Base-by-base conservation (phyloP, 768 basidiomycete genomes). In the Coprinopsis marcescibilis region DNA sequence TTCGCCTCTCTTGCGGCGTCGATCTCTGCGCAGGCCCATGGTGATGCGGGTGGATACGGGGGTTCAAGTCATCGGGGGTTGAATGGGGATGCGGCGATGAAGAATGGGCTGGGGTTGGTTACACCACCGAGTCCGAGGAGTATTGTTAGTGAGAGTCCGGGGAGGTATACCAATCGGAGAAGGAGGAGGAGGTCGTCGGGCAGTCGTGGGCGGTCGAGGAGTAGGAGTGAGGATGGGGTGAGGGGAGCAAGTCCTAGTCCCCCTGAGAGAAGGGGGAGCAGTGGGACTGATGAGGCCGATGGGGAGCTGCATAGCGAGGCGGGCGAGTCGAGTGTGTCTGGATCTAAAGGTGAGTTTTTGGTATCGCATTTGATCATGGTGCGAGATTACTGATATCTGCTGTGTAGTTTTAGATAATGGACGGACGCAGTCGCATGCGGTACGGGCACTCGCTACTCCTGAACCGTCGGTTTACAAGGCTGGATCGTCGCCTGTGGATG, bases 91-190 rank as follows among this genome's bases (percentile, higher is more conserved):
- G 60, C 57, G 21, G 39, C 62, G 26, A 65, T 60, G 26, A 63
- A 65, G 50, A 41, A 32, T 5, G 51, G 57, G 17, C 69, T 74
- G 8, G 84, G 83, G 1, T 64, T 87, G 23, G 85, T 83, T 8
- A 85, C 85, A 0, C 86, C 86, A 1, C 85, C 85, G 0, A 86
- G 83, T 60, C 87, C 87, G 10, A 70, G 85, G 13, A 85, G 82
- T 52, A 69, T 83, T 17, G 80, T 78, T 2, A 75, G 80, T 7
- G 85, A 86, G 12, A 23, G 21, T 19, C 20, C 35, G 7, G 65
- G 64, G 52, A 63, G 52, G 45, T 65, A 72, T 41, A 60, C n/a
- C n/a, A n/a, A n/a, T n/a, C n/a, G n/a, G n/a, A n/a, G n/a, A n/a
- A n/a, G 73, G n/a, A 63, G 77, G 35, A 62, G 74, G 30, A 64